Evolutionary conservation across 305 asterid species (phyloP), one percentile per base, ranked within the genome.

Genomic region (Fraxinus nigra): DNA sequence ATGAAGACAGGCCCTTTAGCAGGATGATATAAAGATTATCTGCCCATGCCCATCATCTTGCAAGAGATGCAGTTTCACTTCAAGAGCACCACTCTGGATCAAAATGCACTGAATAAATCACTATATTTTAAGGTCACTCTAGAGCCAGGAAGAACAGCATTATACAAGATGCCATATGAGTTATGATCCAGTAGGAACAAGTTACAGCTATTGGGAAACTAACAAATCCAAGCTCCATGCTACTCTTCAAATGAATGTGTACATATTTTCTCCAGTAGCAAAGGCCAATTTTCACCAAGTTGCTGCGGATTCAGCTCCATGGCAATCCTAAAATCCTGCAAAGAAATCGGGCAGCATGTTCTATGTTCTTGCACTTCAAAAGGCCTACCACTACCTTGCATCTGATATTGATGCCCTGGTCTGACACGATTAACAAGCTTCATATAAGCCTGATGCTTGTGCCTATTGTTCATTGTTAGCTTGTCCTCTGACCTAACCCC

Each of bases 281-380:
- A 81, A 6, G 99, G 99, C 99, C 99, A 95, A 86, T 92, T 96
- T 87, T 91, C 98, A 26, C 98, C 99, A 24, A 95, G 97, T 85
- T 91, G 93, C 80, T 79, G 89, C 54, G 97, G 97, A 85, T 93
- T 92, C 87, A 95, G 91, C 90, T 94, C 99, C 99, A 95, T 93
- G 76, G 98, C 94, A 76, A 92, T 92, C 85, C 92, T 90, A 83
- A 95, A 94, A 87, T 95, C 98, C 87, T 92, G 93, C 85, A 95
- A 87, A 7, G 97, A 89, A 72, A 95, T 89, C 2, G 91, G 87
- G 81, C 80, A 61, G 70, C 56, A 79, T 20, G 84, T 82, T 82
- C 84, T 86, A 80, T 84, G 92, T 73, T 91, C 92, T 33, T 89
- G 89, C 81, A 81, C 89, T 73, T 91, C 95, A 81, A 83, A 84